phyloP scores from a whole-genome alignment of 2,329 filamentous ascomycete genomes.

The Xylariales sp. region DNA sequence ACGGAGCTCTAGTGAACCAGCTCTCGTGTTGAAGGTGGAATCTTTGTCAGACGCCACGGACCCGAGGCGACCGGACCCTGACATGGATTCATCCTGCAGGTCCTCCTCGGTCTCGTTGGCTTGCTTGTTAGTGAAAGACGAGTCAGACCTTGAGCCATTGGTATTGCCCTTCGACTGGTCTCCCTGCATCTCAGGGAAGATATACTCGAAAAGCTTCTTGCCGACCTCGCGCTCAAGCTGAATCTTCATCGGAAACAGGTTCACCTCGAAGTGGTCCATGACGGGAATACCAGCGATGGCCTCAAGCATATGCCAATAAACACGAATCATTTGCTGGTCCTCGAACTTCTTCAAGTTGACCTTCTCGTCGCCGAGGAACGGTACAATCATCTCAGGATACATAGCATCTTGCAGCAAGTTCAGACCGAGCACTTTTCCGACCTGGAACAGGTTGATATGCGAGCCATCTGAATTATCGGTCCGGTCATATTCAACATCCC shows the following conservation, averaged over 20 bases:
- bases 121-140: constrained; percentile 53
- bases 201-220: constrained; percentile 92
- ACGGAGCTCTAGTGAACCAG: constrained; percentile 74
- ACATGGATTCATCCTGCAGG: constrained; percentile 34
- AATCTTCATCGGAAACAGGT: constrained; percentile 86
- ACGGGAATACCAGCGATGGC: constrained; percentile 96
- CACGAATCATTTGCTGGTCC: constrained; percentile 78
- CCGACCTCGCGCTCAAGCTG: constrained; percentile 91
- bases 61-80: constrained; percentile 33
- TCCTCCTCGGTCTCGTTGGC: constrained; percentile 44
- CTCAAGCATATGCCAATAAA: constrained; percentile 98
- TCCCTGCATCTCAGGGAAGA: constrained; percentile 80
- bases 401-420: constrained; percentile 87
- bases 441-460: constrained; percentile 86
- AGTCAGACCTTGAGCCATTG: constrained; percentile 44
- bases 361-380: constrained; percentile 70
- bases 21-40: constrained; percentile 53
- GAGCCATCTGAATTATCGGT: constrained; percentile 97
- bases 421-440: constrained; percentile 81
- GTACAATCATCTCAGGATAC: constrained; percentile 93
- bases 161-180: constrained; percentile 23
- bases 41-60: constrained; percentile 41
- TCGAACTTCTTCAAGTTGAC: constrained; percentile 46
- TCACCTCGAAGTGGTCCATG: constrained; percentile 94
- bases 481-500: constrained; percentile 86